Percentiles rank a stretch among this genome's conserved stretches.
Conservation (phyloP, 768 basidiomycete genomes). For the Udeniomyces megalosporus region DNA sequence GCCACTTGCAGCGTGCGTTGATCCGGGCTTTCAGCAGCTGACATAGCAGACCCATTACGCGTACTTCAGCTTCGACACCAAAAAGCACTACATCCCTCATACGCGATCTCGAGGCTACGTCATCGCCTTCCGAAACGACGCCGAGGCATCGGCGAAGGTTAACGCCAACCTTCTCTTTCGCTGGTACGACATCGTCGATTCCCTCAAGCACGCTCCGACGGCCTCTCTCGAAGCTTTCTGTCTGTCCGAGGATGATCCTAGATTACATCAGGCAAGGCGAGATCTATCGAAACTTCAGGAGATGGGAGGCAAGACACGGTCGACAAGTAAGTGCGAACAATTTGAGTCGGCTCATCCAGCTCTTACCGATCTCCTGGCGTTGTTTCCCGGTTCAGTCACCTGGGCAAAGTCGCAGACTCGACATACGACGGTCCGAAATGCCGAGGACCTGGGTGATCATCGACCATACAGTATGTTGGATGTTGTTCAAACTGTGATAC, state of each 20-base stretch:
- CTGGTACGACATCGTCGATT: slow-evolving; percentile 48
- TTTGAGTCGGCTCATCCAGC: too few relatives aligned
- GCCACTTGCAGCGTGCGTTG: neutral
- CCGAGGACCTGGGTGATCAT: slow-evolving; percentile 66
- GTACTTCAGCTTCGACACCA: slow-evolving; percentile 30
- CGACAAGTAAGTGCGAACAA: slow-evolving; percentile 6
- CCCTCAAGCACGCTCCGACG: slow-evolving; percentile 63
- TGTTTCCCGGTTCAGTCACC: too few relatives aligned
- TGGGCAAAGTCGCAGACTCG: slow-evolving; percentile 88
- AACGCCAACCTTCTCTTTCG: slow-evolving; percentile 44
- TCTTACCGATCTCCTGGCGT: too few relatives aligned
- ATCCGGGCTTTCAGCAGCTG: neutral
- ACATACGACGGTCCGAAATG: slow-evolving; percentile 69
- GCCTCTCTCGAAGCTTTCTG: slow-evolving; percentile 81
- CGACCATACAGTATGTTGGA: too few relatives aligned
- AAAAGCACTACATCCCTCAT: slow-evolving; percentile 84
- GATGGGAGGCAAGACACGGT: slow-evolving; percentile 18
- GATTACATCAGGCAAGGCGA: slow-evolving; percentile 74
- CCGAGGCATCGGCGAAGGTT: slow-evolving; percentile 16
- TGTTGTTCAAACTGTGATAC: too few relatives aligned
- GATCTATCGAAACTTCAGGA: slow-evolving; percentile 46
- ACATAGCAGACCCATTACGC: neutral
- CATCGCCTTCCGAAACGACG: slow-evolving; percentile 19
- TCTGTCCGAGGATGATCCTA: slow-evolving; percentile 76
- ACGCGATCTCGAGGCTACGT: slow-evolving; percentile 60